A percentile compares a stretch with the other conserved stretches of the same genome.
These are phyloP conservation scores for Jaapia argillacea DNA, from an alignment of 768 basidiomycete species.

Conservation along the genomic window DNA sequence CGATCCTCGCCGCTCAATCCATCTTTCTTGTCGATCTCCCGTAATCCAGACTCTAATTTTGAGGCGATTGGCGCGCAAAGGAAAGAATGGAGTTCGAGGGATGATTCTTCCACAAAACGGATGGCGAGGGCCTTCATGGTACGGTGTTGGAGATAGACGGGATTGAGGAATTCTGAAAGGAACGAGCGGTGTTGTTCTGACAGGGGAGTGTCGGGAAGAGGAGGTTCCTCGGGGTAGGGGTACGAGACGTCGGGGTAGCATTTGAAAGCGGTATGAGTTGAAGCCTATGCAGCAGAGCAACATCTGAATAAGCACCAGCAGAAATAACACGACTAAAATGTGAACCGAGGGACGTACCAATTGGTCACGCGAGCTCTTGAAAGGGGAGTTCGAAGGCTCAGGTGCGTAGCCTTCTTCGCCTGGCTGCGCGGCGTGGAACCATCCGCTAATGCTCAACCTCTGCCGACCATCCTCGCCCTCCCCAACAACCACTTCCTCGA, in stretches of 20 bases:
- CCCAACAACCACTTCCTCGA: slow-evolving; percentile 90
- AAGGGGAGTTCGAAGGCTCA: slow-evolving; percentile 31
- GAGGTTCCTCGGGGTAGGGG: slow-evolving; percentile 30
- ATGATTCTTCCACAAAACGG: slow-evolving; percentile 81
- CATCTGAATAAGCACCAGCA: background rate
- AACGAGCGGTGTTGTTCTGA: slow-evolving; percentile 53
- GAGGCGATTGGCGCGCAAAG: slow-evolving; percentile 59
- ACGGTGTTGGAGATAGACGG: slow-evolving; percentile 77
- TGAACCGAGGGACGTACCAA: slow-evolving; percentile 49
- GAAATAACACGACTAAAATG: slow-evolving; percentile 1
- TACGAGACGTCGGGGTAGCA: slow-evolving; percentile 36
- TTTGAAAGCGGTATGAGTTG: slow-evolving; percentile 28
- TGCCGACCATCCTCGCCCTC: slow-evolving; percentile 59
- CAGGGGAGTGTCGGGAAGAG: slow-evolving; percentile 41
- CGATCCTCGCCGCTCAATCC: slow-evolving; percentile 45
- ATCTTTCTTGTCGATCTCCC: slow-evolving; percentile 54
- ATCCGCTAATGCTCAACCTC: slow-evolving; percentile 86
- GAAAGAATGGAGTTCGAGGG: slow-evolving; percentile 83
- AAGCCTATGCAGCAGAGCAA: background rate
- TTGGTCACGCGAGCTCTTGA: slow-evolving; percentile 85
- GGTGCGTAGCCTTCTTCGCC: slow-evolving; percentile 81
- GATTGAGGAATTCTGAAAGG: slow-evolving; percentile 80
- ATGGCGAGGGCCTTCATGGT: slow-evolving; percentile 72
- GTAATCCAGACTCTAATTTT: slow-evolving; percentile 54
- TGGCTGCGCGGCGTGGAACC: slow-evolving; percentile 91